A percentile compares a stretch with the other conserved stretches of the same genome.
These are phyloP conservation scores for Triadica sebifera DNA, from an alignment of 345 rosid genomes.

Conservation along the genomic window DNA sequence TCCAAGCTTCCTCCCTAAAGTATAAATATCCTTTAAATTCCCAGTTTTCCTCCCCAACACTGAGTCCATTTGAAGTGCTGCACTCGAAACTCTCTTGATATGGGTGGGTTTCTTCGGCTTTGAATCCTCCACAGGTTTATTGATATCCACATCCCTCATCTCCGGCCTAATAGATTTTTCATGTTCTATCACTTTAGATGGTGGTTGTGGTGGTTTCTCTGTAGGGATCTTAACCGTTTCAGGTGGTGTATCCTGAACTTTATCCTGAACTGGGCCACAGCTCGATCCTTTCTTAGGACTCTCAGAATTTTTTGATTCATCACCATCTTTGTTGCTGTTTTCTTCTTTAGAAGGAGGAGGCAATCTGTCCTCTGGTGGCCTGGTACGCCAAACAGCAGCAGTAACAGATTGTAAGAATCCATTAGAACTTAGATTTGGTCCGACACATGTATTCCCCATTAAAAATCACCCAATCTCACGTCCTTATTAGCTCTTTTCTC, in stretches of 20 bases:
- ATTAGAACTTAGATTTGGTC: conserved; percentile 62
- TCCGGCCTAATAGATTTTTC: conserved; percentile 25
- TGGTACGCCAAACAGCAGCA: conserved; percentile 70
- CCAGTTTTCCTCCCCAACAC: conserved; percentile 79
- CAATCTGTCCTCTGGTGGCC: conserved; percentile 52
- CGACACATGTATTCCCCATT: conserved; percentile 92
- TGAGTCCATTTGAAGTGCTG: conserved; percentile 60
- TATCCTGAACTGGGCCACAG: conserved; percentile 32
- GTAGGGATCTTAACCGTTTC: conserved; percentile 52
- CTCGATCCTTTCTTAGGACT: conserved; percentile 23
- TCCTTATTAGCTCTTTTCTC: conserved; percentile 25
- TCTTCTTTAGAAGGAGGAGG: conserved; percentile 38
- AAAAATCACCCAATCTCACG: conserved; percentile 15
- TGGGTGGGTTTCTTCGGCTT: conserved; percentile 49
- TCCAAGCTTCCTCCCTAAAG: conserved; percentile 84
- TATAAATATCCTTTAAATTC: conserved; percentile 70
- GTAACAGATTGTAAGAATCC: conserved; percentile 82
- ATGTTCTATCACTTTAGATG: conserved; percentile 23
- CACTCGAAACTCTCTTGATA: conserved; percentile 59
- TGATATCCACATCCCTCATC: conserved; percentile 22
- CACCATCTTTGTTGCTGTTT: conserved; percentile 30
- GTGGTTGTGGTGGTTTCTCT: conserved; percentile 20
- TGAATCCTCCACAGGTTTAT: conserved; percentile 26
- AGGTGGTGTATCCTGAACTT: conserved; percentile 72
- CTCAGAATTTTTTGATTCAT: conserved; percentile 21